These are phyloP conservation scores for Solanum phureja DNA, from an alignment of 257 asterid genomes.

Conservation along the genomic window DNA sequence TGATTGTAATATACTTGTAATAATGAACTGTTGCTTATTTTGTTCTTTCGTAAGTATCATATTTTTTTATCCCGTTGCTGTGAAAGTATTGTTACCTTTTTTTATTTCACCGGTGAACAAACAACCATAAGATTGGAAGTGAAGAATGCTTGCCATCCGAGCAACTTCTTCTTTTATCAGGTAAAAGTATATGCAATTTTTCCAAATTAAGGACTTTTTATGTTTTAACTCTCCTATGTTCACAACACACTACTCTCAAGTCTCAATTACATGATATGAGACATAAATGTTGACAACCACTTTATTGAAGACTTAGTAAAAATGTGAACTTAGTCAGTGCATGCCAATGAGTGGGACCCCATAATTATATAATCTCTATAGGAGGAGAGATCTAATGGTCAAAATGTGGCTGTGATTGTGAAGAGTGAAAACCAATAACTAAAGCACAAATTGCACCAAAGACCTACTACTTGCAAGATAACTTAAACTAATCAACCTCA, in stretches of 20 bases:
- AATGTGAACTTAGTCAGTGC: not conserved
- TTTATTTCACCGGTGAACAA: rapidly evolving
- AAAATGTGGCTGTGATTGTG: not conserved
- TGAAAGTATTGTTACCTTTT: too few relatives aligned
- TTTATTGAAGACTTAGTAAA: not conserved
- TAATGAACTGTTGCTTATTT: not conserved
- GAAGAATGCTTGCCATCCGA: rapidly evolving
- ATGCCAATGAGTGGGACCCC: not conserved
- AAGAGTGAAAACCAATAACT: not conserved
- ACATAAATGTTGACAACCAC: not conserved
- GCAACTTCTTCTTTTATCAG: not conserved
- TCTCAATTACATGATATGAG: not conserved
- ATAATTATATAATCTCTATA: not conserved
- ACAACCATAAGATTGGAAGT: not conserved
- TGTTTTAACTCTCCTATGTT: not conserved
- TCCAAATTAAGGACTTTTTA: not conserved
- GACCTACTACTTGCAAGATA: not conserved
- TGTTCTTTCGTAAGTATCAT: too few relatives aligned
- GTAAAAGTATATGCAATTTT: not conserved
- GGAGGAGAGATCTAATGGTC: not conserved
- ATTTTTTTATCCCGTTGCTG: not conserved
- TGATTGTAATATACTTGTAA: not conserved
- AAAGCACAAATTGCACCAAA: not conserved
- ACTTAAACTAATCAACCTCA: not conserved
- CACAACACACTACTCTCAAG: not conserved